Evolutionary conservation across 1,284 basidiomycete genomes (phyloP), one percentile per base, ranked within the genome.

Genomic region (Fistulina hepatica): DNA sequence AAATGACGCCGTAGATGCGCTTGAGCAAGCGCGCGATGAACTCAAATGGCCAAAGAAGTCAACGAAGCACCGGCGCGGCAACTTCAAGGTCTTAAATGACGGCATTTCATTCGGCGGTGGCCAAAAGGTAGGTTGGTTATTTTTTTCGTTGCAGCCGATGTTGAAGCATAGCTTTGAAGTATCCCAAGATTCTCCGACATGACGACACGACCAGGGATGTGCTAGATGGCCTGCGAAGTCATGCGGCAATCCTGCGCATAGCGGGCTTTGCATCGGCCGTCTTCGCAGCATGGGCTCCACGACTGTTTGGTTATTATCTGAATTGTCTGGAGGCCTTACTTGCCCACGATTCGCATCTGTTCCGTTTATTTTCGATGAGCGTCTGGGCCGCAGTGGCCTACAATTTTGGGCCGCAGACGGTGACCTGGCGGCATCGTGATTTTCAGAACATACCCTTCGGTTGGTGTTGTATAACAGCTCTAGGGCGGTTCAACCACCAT

Each of bases 341-440:
- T n/a, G 15, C 33, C 8, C 15, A 35, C 6, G 11, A 41, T n/a
- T 32, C 42, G 21, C 20, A 9, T 3, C 36, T 48, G 7, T 11
- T 8, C 5, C 40, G 32, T 21, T 44, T 33, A 32, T 48, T 46
- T 36, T 13, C 13, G 6, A 17, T 31, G 23, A 40, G 37, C 31
- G 35, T 46, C 11, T 48, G 24, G 20, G 21, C 33, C 5, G 17
- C 30, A 12, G 34, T 32, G 2, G 40, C 41, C 2, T 38, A 44
- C 41, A 48, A 48, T 19, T 41, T 47, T 36, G 41, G 41, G n/a
- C 41, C 33, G 3, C 27, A 27, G 15, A 39, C 37, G 5, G 34
- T 24, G 1, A n/a, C 25, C 10, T n/a, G 36, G 34, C 13, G 25
- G 11, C 24, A 30, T 33, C 1, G 32, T 37, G 6, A 33, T 28